Conservation (phyloP, 2,329 filamentous ascomycete species). For the Microcyclosporella mali region DNA sequence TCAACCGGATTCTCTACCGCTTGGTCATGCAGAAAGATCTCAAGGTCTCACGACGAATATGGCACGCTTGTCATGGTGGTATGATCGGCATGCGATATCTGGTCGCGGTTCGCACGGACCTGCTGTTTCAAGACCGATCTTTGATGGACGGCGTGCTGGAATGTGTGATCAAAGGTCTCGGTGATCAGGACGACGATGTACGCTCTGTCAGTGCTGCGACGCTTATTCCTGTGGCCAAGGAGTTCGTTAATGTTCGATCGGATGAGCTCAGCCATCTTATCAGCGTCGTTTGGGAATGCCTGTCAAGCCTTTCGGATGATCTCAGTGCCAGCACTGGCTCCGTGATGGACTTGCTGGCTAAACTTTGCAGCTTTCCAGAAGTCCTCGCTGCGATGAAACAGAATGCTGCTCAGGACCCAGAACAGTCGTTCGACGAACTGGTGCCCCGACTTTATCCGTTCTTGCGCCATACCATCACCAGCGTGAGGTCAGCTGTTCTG, state of each 20-base stretch:
- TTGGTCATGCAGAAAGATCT: slow-evolving; percentile 90
- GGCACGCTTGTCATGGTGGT: slow-evolving; percentile 94
- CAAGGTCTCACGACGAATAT: slow-evolving; percentile 65
- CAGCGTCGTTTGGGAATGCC: slow-evolving; percentile 93
- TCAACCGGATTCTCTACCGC: slow-evolving; percentile 76
- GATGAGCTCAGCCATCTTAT: slow-evolving; percentile 73
- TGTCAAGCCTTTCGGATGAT: slow-evolving; percentile 94
- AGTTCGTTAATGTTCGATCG: slow-evolving; percentile 82
- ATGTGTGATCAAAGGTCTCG: slow-evolving; percentile 90
- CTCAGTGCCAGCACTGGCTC: slow-evolving; percentile 94
- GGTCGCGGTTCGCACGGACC: slow-evolving; percentile 87
- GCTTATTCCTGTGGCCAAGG: slow-evolving; percentile 87
- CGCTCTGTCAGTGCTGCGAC: slow-evolving; percentile 97
- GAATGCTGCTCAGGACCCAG: slow-evolving; percentile 74
- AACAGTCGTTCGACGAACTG: slow-evolving; percentile 84
- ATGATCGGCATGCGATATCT: slow-evolving; percentile 96
- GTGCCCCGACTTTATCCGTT: slow-evolving; percentile 95
- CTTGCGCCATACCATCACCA: slow-evolving; percentile 92
- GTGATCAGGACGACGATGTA: slow-evolving; percentile 88
- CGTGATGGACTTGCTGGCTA: slow-evolving; percentile 96
- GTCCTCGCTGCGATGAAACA: slow-evolving; percentile 90
- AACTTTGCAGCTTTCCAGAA: slow-evolving; percentile 87
- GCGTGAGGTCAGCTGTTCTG: slow-evolving; percentile 84
- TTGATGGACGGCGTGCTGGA: slow-evolving; percentile 90
- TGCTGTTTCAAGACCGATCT: slow-evolving; percentile 73